These are phyloP conservation scores for Leishmania turanica DNA, from an alignment of 208 protist genomes.

Conservation along the genomic window DNA sequence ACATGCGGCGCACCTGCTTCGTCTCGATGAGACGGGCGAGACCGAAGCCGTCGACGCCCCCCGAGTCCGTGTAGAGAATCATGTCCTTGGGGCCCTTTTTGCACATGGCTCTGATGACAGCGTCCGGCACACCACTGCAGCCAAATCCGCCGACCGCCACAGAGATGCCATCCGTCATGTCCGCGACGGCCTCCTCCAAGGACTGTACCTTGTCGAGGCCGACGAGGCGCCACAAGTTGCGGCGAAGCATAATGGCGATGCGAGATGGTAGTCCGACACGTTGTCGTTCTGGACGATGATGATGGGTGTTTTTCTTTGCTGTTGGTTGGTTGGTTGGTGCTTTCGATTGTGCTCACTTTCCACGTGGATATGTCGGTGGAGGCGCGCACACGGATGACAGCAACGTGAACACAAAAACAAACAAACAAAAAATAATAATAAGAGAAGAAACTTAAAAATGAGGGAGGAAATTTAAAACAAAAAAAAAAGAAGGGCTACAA, in stretches of 20 bases:
- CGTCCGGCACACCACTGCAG: constrained; percentile 94
- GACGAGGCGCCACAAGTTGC: constrained; percentile 41
- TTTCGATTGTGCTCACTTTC: background rate
- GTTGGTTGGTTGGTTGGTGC: background rate
- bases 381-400: too few species aligned
- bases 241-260: constrained; percentile 55
- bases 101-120: constrained; percentile 90
- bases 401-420: too few species aligned
- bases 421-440: too few species aligned
- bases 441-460: background rate
- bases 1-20: constrained; percentile 84
- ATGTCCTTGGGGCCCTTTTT: constrained; percentile 90
- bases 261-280: constrained; percentile 5
- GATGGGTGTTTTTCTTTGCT: background rate
- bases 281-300: background rate
- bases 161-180: constrained; percentile 63
- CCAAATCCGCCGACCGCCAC: constrained; percentile 97
- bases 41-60: constrained; percentile 96
- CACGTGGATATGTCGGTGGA: background rate
- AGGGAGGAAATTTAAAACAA: background rate
- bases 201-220: constrained; percentile 80
- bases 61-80: constrained; percentile 95
- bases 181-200: constrained; percentile 71
- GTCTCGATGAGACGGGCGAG: constrained; percentile 95
- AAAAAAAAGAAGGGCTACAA: background rate